Conservation (phyloP, 441 rosid species). For the Corymbia citriodora region DNA sequence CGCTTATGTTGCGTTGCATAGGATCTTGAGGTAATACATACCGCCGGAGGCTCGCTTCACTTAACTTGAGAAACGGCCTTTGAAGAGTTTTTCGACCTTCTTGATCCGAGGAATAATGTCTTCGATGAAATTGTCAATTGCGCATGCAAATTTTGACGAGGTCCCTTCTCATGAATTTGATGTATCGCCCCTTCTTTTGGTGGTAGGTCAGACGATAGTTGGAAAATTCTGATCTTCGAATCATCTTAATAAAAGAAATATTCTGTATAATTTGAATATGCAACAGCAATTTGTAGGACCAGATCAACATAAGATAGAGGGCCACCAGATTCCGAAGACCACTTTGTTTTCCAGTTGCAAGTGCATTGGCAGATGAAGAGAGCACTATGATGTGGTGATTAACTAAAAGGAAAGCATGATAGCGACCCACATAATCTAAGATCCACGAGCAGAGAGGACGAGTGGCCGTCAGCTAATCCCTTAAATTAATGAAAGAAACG, state of each 20-base stretch:
- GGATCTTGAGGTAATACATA: constrained; percentile 49
- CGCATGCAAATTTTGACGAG: background rate
- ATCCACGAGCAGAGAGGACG: background rate
- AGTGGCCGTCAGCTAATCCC: background rate
- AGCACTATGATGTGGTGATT: background rate
- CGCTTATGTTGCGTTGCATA: constrained; percentile 76
- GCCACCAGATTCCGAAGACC: background rate
- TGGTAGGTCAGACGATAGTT: background rate
- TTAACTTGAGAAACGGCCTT: background rate
- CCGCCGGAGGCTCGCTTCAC: background rate
- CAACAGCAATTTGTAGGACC: background rate
- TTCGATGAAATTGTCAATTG: background rate
- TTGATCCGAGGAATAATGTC: background rate
- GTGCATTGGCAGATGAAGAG: background rate
- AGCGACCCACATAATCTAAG: background rate
- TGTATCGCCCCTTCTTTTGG: background rate
- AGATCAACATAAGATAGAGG: background rate
- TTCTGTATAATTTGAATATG: background rate
- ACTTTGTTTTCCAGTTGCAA: background rate
- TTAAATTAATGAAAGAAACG: background rate
- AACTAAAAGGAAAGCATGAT: background rate
- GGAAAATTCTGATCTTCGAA: background rate
- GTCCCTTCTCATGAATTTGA: background rate
- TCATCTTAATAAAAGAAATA: background rate
- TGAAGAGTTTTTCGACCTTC: background rate